A percentile compares a stretch with the other conserved stretches of the same genome.
These are phyloP conservation scores for Claviceps monticola DNA, from an alignment of 2,329 filamentous ascomycete species.

Conservation along the genomic window DNA sequence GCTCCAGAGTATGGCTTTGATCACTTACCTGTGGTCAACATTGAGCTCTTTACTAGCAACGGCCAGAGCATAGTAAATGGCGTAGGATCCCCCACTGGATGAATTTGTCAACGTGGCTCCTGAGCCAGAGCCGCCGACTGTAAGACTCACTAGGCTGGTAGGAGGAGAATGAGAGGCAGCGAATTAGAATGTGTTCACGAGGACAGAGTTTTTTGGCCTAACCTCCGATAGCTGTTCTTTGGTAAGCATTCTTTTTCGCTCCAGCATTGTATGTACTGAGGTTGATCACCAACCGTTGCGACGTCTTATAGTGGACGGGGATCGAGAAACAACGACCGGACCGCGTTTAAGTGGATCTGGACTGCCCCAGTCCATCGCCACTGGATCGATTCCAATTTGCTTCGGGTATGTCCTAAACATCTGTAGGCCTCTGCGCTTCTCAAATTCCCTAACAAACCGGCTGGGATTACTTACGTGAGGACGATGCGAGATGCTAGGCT, in stretches of 20 bases:
- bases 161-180: not conserved
- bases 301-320: slow-evolving; percentile 59
- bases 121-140: not conserved
- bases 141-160: slow-evolving; percentile 22
- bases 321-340: slow-evolving; percentile 75
- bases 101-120: not conserved
- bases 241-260: not conserved
- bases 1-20: not conserved
- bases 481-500: slow-evolving; percentile 40
- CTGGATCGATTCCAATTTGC: slow-evolving; percentile 85
- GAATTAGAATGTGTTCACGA: not conserved
- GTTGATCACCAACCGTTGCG: slow-evolving; percentile 53
- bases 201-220: slow-evolving; percentile 13
- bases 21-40: slow-evolving; percentile 52
- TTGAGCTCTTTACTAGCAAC: slow-evolving; percentile 83
- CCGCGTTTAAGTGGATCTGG: slow-evolving; percentile 61
- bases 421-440: not conserved
- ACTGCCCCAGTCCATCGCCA: slow-evolving; percentile 78
- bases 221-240: slow-evolving; percentile 41
- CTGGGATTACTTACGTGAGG: slow-evolving; percentile 30
- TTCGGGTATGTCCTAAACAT: slow-evolving; percentile 64
- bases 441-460: not conserved
- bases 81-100: slow-evolving; percentile 68
- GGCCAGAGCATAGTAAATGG: slow-evolving; percentile 87
- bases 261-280: no score